These are phyloP conservation scores for Calophaca sinica DNA, from an alignment of 306 rosid genomes.

Conservation along the genomic window DNA sequence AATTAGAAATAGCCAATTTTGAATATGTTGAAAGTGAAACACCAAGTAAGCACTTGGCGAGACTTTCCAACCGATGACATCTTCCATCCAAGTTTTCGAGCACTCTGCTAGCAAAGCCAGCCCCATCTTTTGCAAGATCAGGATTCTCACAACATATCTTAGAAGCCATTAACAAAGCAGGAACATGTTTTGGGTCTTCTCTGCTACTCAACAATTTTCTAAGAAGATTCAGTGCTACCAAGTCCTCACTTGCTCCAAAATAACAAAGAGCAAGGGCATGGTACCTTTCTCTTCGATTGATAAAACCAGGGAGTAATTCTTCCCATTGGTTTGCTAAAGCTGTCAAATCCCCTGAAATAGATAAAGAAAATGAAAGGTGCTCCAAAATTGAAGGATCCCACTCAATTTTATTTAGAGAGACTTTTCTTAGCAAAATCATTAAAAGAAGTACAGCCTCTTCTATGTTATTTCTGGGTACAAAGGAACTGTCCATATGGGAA, in stretches of 20 bases:
- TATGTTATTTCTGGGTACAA: constrained; percentile 82
- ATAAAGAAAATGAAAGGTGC: constrained; percentile 88
- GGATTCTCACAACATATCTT: constrained; percentile 78
- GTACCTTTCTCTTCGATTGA: constrained; percentile 64
- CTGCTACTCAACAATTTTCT: constrained; percentile 63
- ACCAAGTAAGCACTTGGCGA: constrained; percentile 76
- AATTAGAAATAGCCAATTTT: constrained; percentile 63
- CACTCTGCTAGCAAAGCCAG: constrained; percentile 61
- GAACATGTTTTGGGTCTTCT: constrained; percentile 73
- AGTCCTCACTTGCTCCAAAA: constrained; percentile 74
- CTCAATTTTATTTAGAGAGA: constrained; percentile 64
- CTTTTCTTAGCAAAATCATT: constrained; percentile 78
- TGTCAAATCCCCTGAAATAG: constrained; percentile 80
- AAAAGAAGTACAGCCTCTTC: constrained; percentile 96
- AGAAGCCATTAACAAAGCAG: constrained; percentile 79
- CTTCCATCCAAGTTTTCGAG: constrained; percentile 60
- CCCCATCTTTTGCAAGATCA: constrained; percentile 68
- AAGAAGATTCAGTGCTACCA: constrained; percentile 76
- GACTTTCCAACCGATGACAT: constrained; percentile 72
- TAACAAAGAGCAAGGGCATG: constrained; percentile 79
- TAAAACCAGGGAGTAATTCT: constrained; percentile 75
- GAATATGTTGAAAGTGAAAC: constrained; percentile 75
- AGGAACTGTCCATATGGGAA: constrained; percentile 76
- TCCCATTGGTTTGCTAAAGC: constrained; percentile 79
- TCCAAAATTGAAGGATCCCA: constrained; percentile 98